These are phyloP conservation scores for Neckera pumila DNA, from an alignment of 225 moss, liverwort and hornwort species.

Conservation along the genomic window DNA sequence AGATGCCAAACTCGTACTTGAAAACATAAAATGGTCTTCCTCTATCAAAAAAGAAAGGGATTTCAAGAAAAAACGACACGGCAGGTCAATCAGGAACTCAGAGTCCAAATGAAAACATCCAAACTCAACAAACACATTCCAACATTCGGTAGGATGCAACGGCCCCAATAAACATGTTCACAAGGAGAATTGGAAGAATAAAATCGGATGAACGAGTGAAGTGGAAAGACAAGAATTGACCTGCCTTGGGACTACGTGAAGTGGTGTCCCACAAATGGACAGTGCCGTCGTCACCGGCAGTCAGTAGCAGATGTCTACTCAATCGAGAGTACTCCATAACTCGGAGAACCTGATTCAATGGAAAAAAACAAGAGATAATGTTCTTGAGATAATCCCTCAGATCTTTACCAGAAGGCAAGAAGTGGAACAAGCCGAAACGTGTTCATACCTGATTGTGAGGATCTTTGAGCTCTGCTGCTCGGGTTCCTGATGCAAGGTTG, in stretches of 20 bases:
- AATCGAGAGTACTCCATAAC: slow-evolving; percentile 99
- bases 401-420: not conserved
- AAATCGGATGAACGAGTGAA: not conserved
- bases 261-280: slow-evolving; percentile 99
- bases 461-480: slow-evolving; percentile 95
- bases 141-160: not conserved
- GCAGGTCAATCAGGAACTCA: not conserved
- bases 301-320: slow-evolving; percentile 94
- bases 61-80: not conserved
- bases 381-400: not conserved
- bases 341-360: slow-evolving; percentile 73
- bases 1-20: not conserved
- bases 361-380: not conserved
- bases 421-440: not conserved
- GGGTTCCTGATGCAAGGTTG: slow-evolving; percentile 90
- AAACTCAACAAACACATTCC: not conserved
- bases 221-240: slow-evolving; percentile 52
- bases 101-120: not conserved
- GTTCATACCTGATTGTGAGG: slow-evolving; percentile 78
- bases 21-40: not conserved
- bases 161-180: not conserved
- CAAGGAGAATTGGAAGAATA: not conserved
- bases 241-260: slow-evolving; percentile 97
- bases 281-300: slow-evolving; percentile 98
- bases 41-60: not conserved